These are phyloP conservation scores for Carallia brachiata DNA, from an alignment of 345 rosid species.

Conservation along the genomic window DNA sequence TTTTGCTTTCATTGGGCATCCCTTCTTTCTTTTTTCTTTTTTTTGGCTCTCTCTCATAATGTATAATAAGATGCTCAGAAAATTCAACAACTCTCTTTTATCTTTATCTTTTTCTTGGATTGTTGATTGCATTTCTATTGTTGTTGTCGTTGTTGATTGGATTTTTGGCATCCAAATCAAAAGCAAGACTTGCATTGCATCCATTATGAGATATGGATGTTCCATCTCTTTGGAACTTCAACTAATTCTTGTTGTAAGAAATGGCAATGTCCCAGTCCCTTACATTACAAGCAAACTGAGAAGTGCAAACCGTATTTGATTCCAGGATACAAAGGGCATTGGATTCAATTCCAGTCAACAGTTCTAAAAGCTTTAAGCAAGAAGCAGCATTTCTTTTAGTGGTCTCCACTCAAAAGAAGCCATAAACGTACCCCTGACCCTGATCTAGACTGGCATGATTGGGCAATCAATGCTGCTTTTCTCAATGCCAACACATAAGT, in stretches of 20 bases:
- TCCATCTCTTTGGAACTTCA: too few relatives aligned
- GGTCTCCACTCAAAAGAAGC: constrained; percentile 14
- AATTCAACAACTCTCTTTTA: not conserved
- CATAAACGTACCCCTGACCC: not conserved
- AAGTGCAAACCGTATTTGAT: not conserved
- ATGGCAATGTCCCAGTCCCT: too few relatives aligned
- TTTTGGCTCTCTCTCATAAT: not conserved
- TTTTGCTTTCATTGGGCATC: not conserved
- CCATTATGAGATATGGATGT: too few relatives aligned
- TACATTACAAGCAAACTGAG: too few relatives aligned
- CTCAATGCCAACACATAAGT: constrained; percentile 3
- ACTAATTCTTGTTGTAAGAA: too few relatives aligned
- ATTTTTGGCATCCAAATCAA: not conserved
- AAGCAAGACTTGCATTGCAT: not conserved
- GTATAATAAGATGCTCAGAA: constrained; percentile 9
- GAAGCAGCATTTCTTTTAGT: constrained; percentile 20
- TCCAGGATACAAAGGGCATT: not conserved
- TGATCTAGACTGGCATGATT: not conserved
- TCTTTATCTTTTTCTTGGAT: not conserved
- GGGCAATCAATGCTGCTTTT: not conserved
- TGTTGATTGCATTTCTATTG: too few relatives aligned
- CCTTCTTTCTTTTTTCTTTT: not conserved
- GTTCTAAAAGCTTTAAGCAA: constrained; percentile 12
- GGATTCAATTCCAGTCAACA: constrained; percentile 13
- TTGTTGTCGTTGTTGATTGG: too few relatives aligned